These are phyloP conservation scores for Musa itinerans DNA, from an alignment of 176 grass and related monocot species.

Conservation along the genomic window DNA sequence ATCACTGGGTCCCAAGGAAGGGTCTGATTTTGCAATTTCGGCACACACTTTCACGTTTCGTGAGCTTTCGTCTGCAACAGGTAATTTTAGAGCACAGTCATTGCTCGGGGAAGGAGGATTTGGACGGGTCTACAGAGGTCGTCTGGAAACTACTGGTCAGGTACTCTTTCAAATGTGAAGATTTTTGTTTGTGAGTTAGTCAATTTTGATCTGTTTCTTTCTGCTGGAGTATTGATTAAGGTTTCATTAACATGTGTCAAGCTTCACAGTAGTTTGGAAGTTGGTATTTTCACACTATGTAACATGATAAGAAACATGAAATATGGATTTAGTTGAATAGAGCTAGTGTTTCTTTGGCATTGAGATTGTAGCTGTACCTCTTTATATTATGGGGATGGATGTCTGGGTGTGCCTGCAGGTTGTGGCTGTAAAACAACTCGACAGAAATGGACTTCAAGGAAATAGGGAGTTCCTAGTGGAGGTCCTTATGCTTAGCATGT, in stretches of 20 bases:
- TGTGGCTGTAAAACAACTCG: constrained; percentile 78
- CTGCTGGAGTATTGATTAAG: not conserved
- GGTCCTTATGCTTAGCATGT: constrained; percentile 72
- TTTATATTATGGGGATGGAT: not conserved
- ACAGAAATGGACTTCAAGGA: constrained; percentile 82
- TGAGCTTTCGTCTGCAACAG: constrained; percentile 47
- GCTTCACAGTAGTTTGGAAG: too few species aligned
- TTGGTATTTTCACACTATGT: too few species aligned
- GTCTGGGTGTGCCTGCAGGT: constrained; percentile 39
- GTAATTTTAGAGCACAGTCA: constrained; percentile 62
- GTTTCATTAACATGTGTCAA: not conserved
- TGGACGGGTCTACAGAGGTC: constrained; percentile 68
- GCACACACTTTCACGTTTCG: constrained; percentile 81
- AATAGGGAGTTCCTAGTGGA: constrained; percentile 83
- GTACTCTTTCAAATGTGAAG: constrained; percentile 16
- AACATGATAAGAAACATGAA: too few species aligned
- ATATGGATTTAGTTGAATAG: not conserved
- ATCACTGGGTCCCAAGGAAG: not conserved
- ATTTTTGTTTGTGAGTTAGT: constrained; percentile 2
- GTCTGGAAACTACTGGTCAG: constrained; percentile 56
- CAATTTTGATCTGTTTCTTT: constrained; percentile 3
- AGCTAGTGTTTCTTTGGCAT: not conserved
- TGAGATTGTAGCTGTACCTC: not conserved
- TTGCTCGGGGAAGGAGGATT: constrained; percentile 79
- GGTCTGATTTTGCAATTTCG: constrained; percentile 30